Base-by-base conservation (phyloP, 2,329 filamentous ascomycete species). In the Dactylella cylindrospora region DNA sequence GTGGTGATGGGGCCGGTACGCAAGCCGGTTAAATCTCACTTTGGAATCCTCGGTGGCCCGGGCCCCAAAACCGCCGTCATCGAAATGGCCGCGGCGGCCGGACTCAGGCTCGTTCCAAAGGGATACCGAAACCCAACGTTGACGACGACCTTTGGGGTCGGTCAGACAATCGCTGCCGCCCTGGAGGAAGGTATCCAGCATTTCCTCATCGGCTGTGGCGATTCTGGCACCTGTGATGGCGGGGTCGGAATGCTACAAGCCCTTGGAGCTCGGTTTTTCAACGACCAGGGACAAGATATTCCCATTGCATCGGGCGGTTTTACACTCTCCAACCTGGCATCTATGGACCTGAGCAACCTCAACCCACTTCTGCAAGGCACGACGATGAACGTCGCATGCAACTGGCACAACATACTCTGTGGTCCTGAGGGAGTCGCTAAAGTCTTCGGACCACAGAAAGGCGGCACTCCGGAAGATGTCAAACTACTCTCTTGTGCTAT, bases 161-260 rank as follows among this genome's bases (percentile, higher is more conserved):
- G 78, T 1, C 71, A 80, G 64, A 70, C 79, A 6, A 74, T 80
- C 10, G 66, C 69, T 2, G 73, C 74, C 9, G 77, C 77, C 2
- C 68, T 80, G 2, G 74, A 77, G 46, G 71, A 72, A 41, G 77
- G 77, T 1, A 76, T 72, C 6, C 70, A 70, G 6, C 73, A 73
- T 5, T 76, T 80, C 39, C 70, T 80, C 5, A 68, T 80, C 17
- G 78, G 78, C 0, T 80, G 78, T 65, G 78, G 78, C 28, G 78
- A 80, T 66, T 80, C 78, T 2, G 78, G 77, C 3, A 80, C 77
- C 3, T 78, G 76, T 29, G 78, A 80, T 57, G 78, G 76, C 5
- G 78, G 78, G 10, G 75, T 76, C 0, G 78, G 78, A 10, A 79
- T 80, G 77, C 74, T 78, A 6, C 78, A 80, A 64, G 78, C 78